A percentile compares a stretch with the other conserved stretches of the same genome.
Evolutionary conservation across 805 yeast species (phyloP).

Genomic region (Myxozyma mucilagina): DNA sequence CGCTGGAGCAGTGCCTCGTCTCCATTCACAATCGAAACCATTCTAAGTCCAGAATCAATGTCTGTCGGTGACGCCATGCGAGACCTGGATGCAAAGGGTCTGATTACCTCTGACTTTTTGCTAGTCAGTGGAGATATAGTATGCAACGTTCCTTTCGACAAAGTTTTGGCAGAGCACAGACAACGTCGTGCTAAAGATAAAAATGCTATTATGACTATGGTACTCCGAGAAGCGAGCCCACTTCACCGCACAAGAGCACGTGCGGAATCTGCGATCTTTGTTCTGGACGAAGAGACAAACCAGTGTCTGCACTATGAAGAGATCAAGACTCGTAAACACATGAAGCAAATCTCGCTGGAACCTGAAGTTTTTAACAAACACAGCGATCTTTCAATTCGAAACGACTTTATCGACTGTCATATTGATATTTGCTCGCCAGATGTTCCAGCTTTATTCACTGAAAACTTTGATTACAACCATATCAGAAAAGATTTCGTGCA

Average conservation of each 20-base stretch:
- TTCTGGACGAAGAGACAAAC: conserved; percentile 69
- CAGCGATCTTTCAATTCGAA: conserved; percentile 76
- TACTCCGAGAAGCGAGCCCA: conserved; percentile 79
- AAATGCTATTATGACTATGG: conserved; percentile 94
- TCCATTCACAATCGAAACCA: conserved; percentile 77
- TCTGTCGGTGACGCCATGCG: conserved; percentile 98
- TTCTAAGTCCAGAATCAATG: conserved; percentile 80
- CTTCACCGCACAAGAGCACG: conserved; percentile 72
- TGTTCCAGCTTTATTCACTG: conserved; percentile 94
- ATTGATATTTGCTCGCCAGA: conserved; percentile 93
- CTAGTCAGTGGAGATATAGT: conserved; percentile 93
- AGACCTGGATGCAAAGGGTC: conserved; percentile 86
- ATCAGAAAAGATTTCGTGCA: conserved; percentile 84
- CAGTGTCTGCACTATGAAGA: conserved; percentile 84
- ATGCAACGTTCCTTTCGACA: conserved; percentile 80
- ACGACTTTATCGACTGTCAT: conserved; percentile 93
- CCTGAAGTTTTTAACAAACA: conserved; percentile 79
- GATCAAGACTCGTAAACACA: conserved; percentile 50
- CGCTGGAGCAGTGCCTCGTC: conserved; percentile 52
- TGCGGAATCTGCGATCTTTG: conserved; percentile 79
- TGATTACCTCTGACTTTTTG: conserved; percentile 86
- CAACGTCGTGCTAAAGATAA: conserved; percentile 70
- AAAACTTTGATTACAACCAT: conserved; percentile 90
- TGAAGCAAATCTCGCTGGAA: conserved; percentile 63
- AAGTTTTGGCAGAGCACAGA: conserved; percentile 72